Percentiles rank a stretch among this genome's conserved stretches.
Evolutionary conservation across 108 stramenopile species (phyloP).

Genomic region (Aurantiochytrium sp.): DNA sequence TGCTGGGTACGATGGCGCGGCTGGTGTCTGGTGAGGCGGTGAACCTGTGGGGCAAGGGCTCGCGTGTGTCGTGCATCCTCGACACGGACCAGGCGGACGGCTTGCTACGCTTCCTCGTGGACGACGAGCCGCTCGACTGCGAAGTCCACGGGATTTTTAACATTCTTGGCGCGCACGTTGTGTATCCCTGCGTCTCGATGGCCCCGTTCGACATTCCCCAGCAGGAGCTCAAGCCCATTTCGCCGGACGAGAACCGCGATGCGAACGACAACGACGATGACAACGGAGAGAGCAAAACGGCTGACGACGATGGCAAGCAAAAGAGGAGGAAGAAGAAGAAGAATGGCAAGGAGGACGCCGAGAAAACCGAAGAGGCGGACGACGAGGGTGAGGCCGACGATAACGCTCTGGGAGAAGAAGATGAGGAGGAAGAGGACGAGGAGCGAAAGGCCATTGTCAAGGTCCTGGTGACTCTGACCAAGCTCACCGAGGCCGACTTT

Average conservation of each 20-base stretch:
- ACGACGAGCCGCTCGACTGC: background rate
- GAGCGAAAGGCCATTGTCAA: background rate
- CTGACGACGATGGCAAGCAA: background rate
- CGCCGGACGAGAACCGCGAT: background rate
- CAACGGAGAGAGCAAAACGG: background rate
- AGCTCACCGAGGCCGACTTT: background rate
- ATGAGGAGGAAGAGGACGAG: conserved; percentile 9
- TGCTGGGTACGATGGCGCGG: background rate
- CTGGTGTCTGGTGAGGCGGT: background rate
- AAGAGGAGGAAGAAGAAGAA: background rate
- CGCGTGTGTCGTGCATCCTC: background rate
- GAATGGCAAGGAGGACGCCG: background rate
- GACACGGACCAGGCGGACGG: conserved; percentile 1
- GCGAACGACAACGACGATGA: background rate
- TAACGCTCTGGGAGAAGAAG: background rate
- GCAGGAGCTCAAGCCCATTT: no score
- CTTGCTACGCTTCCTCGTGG: background rate
- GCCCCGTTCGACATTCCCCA: conserved; percentile 19
- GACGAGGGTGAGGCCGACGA: background rate
- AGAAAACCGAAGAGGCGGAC: background rate
- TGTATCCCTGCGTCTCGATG: conserved; percentile 31
- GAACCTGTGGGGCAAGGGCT: background rate
- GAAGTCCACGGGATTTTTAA: background rate
- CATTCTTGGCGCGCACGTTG: conserved; percentile 3
- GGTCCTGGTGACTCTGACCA: background rate